These are phyloP conservation scores for Dicorynia guianensis DNA, from an alignment of 306 rosid genomes.

Conservation along the genomic window DNA sequence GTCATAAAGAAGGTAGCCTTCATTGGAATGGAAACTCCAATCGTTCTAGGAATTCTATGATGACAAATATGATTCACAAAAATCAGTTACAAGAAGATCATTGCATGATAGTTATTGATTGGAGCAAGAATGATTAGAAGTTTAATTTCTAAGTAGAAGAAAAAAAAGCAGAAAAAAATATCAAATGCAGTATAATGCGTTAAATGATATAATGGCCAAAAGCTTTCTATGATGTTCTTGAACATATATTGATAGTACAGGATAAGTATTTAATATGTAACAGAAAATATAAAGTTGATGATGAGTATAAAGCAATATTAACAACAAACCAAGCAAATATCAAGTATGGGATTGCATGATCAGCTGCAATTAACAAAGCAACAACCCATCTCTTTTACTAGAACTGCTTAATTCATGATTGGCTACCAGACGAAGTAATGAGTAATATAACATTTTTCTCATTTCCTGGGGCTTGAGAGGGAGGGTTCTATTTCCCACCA, in stretches of 20 bases:
- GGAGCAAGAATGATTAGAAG: not conserved
- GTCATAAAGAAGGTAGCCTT: conserved; percentile 99
- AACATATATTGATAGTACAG: no score
- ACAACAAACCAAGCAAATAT: not conserved
- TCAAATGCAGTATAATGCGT: not conserved
- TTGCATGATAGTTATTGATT: not conserved
- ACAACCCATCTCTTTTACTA: not conserved
- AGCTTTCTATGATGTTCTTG: no score
- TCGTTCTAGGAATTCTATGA: conserved; percentile 89
- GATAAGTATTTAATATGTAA: conserved; percentile 3
- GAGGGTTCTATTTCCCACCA: not conserved
- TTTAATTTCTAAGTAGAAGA: not conserved
- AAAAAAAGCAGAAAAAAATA: not conserved
- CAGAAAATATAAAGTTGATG: not conserved
- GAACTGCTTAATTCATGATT: conserved; percentile 5
- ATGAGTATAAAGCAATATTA: not conserved
- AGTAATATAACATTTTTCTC: not conserved
- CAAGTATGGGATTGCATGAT: not conserved
- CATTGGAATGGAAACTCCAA: conserved; percentile 95
- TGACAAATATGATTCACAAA: conserved; percentile 26
- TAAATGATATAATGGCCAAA: no score
- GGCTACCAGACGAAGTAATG: not conserved
- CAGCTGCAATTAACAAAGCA: not conserved
- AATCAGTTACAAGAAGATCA: conserved; percentile 8
- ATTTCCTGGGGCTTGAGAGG: not conserved